Percentiles rank a stretch among this genome's conserved stretches.
phyloP scores from a whole-genome alignment of 768 basidiomycete genomes.

The Calvatia gigantea region DNA sequence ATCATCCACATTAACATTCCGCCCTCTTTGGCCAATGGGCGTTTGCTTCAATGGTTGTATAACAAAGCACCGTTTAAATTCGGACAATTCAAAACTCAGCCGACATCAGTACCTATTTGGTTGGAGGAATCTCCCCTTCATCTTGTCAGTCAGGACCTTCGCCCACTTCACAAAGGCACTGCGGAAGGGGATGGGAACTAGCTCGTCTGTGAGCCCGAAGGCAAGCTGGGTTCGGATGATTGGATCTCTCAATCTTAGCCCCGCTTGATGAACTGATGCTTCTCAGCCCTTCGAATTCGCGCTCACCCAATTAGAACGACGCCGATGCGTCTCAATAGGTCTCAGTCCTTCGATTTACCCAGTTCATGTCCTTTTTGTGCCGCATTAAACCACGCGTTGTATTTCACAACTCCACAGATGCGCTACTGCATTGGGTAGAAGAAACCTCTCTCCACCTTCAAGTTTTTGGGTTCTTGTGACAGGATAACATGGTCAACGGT shows the following conservation, averaged over 20 bases:
- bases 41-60: too few relatives aligned
- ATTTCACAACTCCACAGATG: background rate
- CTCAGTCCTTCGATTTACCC: background rate
- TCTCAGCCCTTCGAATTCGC: background rate
- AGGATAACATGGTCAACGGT: background rate
- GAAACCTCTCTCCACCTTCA: background rate
- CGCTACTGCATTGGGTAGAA: background rate
- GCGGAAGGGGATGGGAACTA: too few relatives aligned
- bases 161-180: too few relatives aligned
- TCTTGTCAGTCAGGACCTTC: too few relatives aligned
- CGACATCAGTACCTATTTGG: too few relatives aligned
- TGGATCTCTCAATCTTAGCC: background rate
- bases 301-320: slow-evolving; percentile 1
- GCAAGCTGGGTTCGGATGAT: background rate
- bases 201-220: background rate
- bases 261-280: slow-evolving; percentile 1
- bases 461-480: background rate
- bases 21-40: too few relatives aligned
- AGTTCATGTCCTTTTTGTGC: background rate
- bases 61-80: too few relatives aligned
- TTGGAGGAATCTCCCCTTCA: too few relatives aligned
- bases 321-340: background rate
- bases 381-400: background rate
- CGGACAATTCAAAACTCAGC: too few relatives aligned
- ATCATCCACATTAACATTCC: too few relatives aligned